Evolutionary conservation across 2,329 filamentous ascomycete species (phyloP).

Genomic region (Lecanoromycetidae sp.): DNA sequence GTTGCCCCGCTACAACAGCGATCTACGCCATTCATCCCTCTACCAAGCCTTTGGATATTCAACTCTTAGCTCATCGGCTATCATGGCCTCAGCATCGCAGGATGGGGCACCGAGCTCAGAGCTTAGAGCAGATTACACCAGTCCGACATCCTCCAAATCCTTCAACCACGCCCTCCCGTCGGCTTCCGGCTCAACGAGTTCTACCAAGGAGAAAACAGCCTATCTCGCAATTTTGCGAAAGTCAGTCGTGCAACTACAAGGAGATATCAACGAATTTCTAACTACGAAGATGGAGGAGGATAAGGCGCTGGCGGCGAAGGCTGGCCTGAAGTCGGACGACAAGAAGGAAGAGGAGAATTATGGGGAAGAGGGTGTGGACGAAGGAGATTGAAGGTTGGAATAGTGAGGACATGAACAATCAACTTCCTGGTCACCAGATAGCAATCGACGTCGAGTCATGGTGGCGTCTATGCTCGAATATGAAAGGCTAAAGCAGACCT

Average conservation of each 20-base stretch:
- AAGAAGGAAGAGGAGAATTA: constrained; percentile 51
- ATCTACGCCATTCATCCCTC: neutral
- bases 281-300: constrained; percentile 53
- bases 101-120: neutral
- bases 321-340: constrained; percentile 26
- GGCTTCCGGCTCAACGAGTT: constrained; percentile 14
- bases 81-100: neutral
- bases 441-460: neutral
- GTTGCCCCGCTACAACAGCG: neutral
- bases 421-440: too few species aligned
- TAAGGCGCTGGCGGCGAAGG: constrained; percentile 30
- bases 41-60: neutral
- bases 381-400: constrained; percentile 26
- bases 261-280: constrained; percentile 46
- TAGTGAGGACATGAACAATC: constrained; percentile 12
- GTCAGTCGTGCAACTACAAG: constrained; percentile 41
- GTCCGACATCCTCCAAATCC: constrained; percentile 23
- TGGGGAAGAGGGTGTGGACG: constrained; percentile 68
- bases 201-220: constrained; percentile 35
- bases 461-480: neutral
- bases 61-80: neutral
- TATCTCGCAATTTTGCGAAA: constrained; percentile 42
- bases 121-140: constrained; percentile 20
- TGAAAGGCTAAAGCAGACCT: neutral
- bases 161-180: constrained; percentile 26